Evolutionary conservation across 78 protist genomes (phyloP).

Genomic region (Cavenderia fasciculata): DNA sequence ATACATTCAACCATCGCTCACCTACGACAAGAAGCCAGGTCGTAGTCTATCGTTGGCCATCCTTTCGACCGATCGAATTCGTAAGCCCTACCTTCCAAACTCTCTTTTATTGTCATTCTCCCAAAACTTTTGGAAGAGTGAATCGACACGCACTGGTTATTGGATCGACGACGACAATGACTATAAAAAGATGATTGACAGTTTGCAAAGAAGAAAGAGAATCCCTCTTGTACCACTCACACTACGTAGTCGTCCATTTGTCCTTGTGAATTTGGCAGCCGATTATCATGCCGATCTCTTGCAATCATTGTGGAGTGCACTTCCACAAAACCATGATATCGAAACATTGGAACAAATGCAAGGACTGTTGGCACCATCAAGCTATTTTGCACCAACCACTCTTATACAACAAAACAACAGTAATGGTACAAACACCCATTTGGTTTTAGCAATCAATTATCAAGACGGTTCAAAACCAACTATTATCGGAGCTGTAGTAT

Average conservation of each 20-base stretch:
- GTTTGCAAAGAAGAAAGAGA: neutral
- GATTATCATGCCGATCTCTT: conserved; percentile 38
- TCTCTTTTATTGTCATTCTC: neutral
- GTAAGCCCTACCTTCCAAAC: conserved; percentile 28
- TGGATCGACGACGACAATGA: neutral
- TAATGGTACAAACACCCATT: too few species aligned
- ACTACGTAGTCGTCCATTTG: neutral
- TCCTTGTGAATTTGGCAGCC: neutral
- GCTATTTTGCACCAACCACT: too few species aligned
- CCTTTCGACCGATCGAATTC: conserved; percentile 11
- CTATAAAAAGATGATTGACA: conserved; percentile 14
- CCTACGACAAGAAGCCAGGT: conserved; percentile 12
- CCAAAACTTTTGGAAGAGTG: neutral
- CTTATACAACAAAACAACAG: too few species aligned
- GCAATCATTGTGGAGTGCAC: neutral
- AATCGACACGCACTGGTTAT: neutral
- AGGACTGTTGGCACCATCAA: neutral
- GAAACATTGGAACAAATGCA: neutral
- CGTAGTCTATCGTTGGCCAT: neutral
- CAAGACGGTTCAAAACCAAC: neutral
- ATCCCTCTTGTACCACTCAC: conserved; percentile 12
- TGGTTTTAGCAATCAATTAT: neutral
- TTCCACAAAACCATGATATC: neutral
- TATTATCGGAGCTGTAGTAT: conserved; percentile 26
- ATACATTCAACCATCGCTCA: conserved; percentile 60